A percentile compares a stretch with the other conserved stretches of the same genome.
Conservation (phyloP, 177 flowering plant genomes). For the Vitis hybrid region DNA sequence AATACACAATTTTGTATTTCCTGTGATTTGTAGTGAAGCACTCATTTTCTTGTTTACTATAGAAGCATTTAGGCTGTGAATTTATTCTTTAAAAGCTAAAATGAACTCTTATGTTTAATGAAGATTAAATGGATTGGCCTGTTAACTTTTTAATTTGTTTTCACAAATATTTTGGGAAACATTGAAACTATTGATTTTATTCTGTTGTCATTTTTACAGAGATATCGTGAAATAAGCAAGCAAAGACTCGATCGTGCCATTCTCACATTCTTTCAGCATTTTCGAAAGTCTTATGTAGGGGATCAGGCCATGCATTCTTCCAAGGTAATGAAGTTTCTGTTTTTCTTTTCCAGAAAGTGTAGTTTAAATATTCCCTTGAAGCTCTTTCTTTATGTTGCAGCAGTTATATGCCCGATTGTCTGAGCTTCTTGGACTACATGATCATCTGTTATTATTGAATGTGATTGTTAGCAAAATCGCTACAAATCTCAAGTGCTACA, state of each 20-base stretch:
- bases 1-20: no score
- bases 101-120: no score
- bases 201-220: slow-evolving; percentile 38
- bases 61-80: no score
- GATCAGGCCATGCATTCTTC: slow-evolving; percentile 98
- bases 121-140: no score
- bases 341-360: slow-evolving; percentile 5
- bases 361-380: slow-evolving; percentile 8
- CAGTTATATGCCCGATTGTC: slow-evolving; percentile 95
- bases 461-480: slow-evolving; percentile 94
- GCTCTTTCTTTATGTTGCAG: slow-evolving; percentile 54
- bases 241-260: slow-evolving; percentile 98
- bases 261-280: slow-evolving; percentile 89
- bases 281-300: slow-evolving; percentile 93
- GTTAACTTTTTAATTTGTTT: neutral
- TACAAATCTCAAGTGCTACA: slow-evolving; percentile 89
- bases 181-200: neutral
- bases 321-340: slow-evolving; percentile 51
- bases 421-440: slow-evolving; percentile 96
- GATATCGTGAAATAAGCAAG: slow-evolving; percentile 85
- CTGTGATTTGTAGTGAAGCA: no score
- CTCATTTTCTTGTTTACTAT: no score
- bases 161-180: neutral
- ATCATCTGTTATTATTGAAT: slow-evolving; percentile 79
- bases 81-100: no score